Conservation (phyloP, 495 filamentous ascomycete species). For the Penicillium turbatum region DNA sequence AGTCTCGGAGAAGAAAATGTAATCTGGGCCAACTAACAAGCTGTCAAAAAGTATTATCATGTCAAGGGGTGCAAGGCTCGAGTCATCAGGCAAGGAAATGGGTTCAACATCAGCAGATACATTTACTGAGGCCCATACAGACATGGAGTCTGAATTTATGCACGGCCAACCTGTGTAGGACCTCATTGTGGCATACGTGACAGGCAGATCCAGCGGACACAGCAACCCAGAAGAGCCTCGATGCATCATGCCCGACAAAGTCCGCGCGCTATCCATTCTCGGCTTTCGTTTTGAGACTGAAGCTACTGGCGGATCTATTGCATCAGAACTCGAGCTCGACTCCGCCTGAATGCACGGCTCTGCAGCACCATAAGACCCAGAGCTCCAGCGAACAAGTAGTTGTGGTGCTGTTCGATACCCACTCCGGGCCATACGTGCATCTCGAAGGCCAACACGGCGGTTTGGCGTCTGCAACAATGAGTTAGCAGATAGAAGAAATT, state of each 20-base stretch:
- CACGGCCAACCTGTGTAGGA: slow-evolving; percentile 6
- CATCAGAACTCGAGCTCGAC: not conserved
- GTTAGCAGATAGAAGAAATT: not conserved
- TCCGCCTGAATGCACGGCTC: not conserved
- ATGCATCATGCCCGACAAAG: not conserved
- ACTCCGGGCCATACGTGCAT: not conserved
- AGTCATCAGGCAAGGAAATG: slow-evolving; percentile 9
- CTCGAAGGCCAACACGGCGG: not conserved
- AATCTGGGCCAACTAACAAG: slow-evolving; percentile 8
- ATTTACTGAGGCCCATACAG: slow-evolving; percentile 23
- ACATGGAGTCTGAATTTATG: slow-evolving; percentile 12
- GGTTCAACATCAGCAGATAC: slow-evolving; percentile 23
- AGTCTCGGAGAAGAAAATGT: not conserved
- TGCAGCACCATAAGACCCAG: slow-evolving; percentile 18
- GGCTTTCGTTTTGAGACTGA: not conserved
- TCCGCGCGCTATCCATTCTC: not conserved
- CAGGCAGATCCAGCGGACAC: slow-evolving; percentile 18
- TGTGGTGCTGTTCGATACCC: slow-evolving; percentile 6
- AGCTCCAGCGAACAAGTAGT: slow-evolving; percentile 24
- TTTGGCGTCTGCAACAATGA: not conserved
- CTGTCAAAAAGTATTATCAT: slow-evolving; percentile 24
- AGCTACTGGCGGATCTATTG: not conserved
- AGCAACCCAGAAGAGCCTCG: not conserved
- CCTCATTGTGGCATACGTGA: slow-evolving; percentile 20
- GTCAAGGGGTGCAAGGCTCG: slow-evolving; percentile 21